These are phyloP conservation scores for Rhodotorula mucilaginosa DNA, from an alignment of 1,284 basidiomycete species.

Conservation along the genomic window DNA sequence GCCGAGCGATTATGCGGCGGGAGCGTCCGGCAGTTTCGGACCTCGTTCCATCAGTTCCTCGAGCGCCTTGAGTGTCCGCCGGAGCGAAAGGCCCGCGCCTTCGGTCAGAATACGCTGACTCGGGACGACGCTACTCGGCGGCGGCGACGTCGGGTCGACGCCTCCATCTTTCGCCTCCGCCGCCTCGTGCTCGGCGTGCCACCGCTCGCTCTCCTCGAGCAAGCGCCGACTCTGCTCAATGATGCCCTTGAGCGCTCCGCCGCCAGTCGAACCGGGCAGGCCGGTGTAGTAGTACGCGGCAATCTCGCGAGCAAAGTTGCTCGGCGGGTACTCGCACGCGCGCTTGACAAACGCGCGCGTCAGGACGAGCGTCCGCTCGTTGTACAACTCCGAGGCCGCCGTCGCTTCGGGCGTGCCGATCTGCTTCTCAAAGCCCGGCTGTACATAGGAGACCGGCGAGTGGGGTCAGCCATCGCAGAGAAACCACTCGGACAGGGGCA, in stretches of 20 bases:
- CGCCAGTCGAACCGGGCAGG: conserved; percentile 6
- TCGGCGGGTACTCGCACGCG: conserved; percentile 72
- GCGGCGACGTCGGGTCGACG: conserved; percentile 57
- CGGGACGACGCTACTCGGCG: conserved; percentile 26
- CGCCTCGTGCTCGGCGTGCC: conserved; percentile 44
- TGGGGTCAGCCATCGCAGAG: background rate
- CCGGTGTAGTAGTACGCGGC: conserved; percentile 66
- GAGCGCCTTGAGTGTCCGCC: conserved; percentile 65
- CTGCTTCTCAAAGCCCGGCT: conserved; percentile 81
- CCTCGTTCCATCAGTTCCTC: conserved; percentile 48
- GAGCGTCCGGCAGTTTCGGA: conserved; percentile 6
- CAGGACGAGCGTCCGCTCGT: conserved; percentile 87
- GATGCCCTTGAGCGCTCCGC: conserved; percentile 65
- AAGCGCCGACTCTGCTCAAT: conserved; percentile 63
- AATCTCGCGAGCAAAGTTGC: conserved; percentile 70
- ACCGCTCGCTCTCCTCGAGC: conserved; percentile 63
- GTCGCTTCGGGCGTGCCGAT: conserved; percentile 82
- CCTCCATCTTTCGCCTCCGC: conserved; percentile 60
- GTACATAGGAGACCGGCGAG: background rate
- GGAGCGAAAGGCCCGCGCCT: conserved; percentile 76
- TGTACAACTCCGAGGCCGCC: conserved; percentile 71
- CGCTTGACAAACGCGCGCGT: conserved; percentile 82
- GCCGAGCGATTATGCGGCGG: too few species aligned
- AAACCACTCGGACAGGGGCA: background rate
- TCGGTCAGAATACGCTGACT: conserved; percentile 56